Evolutionary conservation across 1,284 basidiomycete genomes (phyloP), one percentile per base, ranked within the genome.

Genomic region (Malassezia sp.): DNA sequence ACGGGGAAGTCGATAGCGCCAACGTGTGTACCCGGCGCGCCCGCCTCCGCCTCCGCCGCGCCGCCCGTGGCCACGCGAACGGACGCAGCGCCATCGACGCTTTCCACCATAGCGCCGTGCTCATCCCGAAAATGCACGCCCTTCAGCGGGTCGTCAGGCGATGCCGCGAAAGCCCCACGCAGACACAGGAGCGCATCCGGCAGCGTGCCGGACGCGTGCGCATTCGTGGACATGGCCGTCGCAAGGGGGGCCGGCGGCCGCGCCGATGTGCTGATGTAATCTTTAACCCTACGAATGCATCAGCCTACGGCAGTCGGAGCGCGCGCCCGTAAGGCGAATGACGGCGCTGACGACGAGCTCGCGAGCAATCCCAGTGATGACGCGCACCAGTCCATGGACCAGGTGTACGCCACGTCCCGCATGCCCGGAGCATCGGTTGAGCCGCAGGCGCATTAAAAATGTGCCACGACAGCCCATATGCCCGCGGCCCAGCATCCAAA

Each of bases 401-500:
- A 50, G 34, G 20, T 34, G 12, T 3, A 44, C 20, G 30, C 48
- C 48, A 12, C 26, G 34, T 15, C 31, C 20, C 10, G 42, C 33
- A 21, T 15, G 18, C 12, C n/a, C 27, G 30, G 42, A 30, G 28
- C 35, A 18, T 45, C 42, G 48, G 39, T 36, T 50, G 43, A 45
- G 48, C 48, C 48, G 48, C 38, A 50, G 48, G 48, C 48, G 48
- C 5, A 41, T 30, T 27, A 50, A 50, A 50, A 50, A 50, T 50
- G 48, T 42, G 48, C 20, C 48, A 50, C 36, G 15, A 50, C 28
- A 11, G 48, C 26, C 48, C 48, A 50, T 14, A 50, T 44, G 4
- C 48, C 48, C 2, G 37, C 23, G 15, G 37, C 15, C 48, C 48
- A 50, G 20, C 48, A 50, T 6, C 38, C 48, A 33, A 36, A 50